Conservation (phyloP, 2,329 filamentous ascomycete species). For the Microcyclospora tardicrescens region DNA sequence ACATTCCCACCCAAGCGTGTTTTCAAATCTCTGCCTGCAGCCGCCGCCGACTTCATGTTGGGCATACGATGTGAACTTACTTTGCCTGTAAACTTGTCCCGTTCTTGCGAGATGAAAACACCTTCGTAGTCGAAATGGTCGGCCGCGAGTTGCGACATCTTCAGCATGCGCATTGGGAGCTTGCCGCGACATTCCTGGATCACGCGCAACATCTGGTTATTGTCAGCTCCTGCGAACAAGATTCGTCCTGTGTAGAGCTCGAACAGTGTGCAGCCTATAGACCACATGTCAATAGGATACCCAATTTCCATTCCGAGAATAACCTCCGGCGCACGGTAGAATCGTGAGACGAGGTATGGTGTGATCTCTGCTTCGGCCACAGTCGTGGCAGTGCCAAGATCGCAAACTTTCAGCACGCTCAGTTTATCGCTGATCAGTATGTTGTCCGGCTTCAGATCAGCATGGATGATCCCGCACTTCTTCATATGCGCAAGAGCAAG, state of each 20-base stretch:
- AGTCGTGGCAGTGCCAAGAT: constrained; percentile 91
- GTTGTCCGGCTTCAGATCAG: constrained; percentile 95
- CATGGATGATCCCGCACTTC: constrained; percentile 86
- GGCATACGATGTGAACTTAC: constrained; percentile 38
- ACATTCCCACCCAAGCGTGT: constrained; percentile 56
- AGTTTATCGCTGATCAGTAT: constrained; percentile 77
- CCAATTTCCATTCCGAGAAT: constrained; percentile 95
- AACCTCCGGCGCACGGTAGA: constrained; percentile 93
- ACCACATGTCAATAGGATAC: constrained; percentile 94
- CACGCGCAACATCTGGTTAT: constrained; percentile 94
- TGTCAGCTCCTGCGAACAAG: constrained; percentile 84
- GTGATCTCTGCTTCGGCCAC: constrained; percentile 84
- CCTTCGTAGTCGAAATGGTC: constrained; percentile 73
- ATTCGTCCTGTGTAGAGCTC: constrained; percentile 97
- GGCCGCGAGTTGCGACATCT: constrained; percentile 61
- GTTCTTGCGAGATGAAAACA: constrained; percentile 73
- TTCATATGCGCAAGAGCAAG: constrained; percentile 75
- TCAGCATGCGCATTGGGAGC: constrained; percentile 77
- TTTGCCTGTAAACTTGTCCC: constrained; percentile 79
- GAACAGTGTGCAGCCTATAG: constrained; percentile 91
- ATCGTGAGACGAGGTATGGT: constrained; percentile 89
- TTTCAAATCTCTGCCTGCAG: constrained; percentile 55
- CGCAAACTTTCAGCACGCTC: constrained; percentile 83
- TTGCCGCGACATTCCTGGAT: constrained; percentile 96
- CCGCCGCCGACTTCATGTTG: constrained; percentile 54